A percentile compares a stretch with the other conserved stretches of the same genome.
Evolutionary conservation across 1,284 basidiomycete species (phyloP).

Genomic region (Tilletia indica): DNA sequence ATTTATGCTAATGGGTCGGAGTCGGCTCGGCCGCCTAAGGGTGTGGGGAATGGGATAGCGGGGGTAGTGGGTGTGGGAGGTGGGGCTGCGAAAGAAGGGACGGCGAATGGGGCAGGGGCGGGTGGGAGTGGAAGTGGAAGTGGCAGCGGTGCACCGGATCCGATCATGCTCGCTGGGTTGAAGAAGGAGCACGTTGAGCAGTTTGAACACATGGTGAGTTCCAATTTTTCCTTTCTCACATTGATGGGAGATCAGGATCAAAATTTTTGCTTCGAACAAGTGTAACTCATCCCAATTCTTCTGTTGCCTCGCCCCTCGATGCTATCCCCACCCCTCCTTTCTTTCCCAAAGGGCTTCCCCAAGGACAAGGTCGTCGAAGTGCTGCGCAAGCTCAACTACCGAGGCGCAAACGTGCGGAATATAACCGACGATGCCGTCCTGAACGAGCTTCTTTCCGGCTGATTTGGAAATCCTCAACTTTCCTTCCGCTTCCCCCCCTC

Average conservation of each 20-base stretch:
- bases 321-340: not conserved
- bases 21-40: constrained; percentile 27
- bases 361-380: constrained; percentile 80
- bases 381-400: constrained; percentile 83
- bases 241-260: not conserved
- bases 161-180: constrained; percentile 59
- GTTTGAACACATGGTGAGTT: constrained; percentile 56
- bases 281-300: too few relatives aligned
- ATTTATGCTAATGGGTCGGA: constrained; percentile 46
- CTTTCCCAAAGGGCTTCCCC: constrained; percentile 63
- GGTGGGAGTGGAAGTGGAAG: constrained; percentile 16
- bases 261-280: too few relatives aligned
- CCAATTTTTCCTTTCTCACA: constrained; percentile 33
- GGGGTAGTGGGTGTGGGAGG: not conserved
- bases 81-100: not conserved
- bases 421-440: constrained; percentile 45
- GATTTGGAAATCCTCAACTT: not conserved
- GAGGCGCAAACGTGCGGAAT: constrained; percentile 65
- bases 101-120: constrained; percentile 63
- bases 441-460: constrained; percentile 35
- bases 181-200: constrained; percentile 59
- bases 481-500: too few relatives aligned
- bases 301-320: not conserved
- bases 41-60: too few relatives aligned
- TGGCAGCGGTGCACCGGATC: constrained; percentile 33